Evolutionary conservation across 176 grass and related monocot genomes (phyloP), one percentile per base, ranked within the genome.

Genomic region (Phoenix dactylifera): DNA sequence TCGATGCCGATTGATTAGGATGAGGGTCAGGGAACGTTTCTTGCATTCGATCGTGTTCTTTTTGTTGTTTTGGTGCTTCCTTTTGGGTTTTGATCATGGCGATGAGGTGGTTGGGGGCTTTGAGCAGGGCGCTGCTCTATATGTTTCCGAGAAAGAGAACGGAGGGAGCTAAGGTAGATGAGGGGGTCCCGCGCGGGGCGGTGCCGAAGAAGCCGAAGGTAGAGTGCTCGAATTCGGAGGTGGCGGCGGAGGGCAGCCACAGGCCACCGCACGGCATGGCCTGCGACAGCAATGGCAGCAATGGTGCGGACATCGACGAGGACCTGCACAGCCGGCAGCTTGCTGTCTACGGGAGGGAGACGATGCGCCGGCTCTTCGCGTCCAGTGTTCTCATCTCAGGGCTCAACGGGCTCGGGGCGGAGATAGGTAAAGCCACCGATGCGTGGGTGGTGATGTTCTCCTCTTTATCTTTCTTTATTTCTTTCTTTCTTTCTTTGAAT

Each of bases 311-410:
- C 62, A 95, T 95, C 57, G 90, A 95, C 9, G 79, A 89, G 86
- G 82, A 83, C 55, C 74, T 89, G n/a, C 90, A 86, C 66, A 95
- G 82, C 51, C 75, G 82, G 52, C 85, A 86, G 74, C 86, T 95
- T 22, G 85, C 79, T 6, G 82, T 95, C 22, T 95, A 95, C 20
- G 82, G 86, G 55, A 83, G 90, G 66, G 82, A 86, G 79, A 86
- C 85, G 7, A 95, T 95, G 85, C 82, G 55, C 65, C 76, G 72
- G 59, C 79, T 95, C 52, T 95, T 83, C 17, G 76, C 72, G 3
- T 83, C 85, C 50, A 76, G 73, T 81, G 79, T 95, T 52, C 79
- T 89, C 57, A 48, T 95, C 57, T 89, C 90, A 4, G 76, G 90
- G 9, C 76, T 95, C 3, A 89, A 86, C 50, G 90, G 82, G 24